A percentile compares a stretch with the other conserved stretches of the same genome.
Conservation (phyloP, 495 filamentous ascomycete genomes). For the Neurospora sp. region DNA sequence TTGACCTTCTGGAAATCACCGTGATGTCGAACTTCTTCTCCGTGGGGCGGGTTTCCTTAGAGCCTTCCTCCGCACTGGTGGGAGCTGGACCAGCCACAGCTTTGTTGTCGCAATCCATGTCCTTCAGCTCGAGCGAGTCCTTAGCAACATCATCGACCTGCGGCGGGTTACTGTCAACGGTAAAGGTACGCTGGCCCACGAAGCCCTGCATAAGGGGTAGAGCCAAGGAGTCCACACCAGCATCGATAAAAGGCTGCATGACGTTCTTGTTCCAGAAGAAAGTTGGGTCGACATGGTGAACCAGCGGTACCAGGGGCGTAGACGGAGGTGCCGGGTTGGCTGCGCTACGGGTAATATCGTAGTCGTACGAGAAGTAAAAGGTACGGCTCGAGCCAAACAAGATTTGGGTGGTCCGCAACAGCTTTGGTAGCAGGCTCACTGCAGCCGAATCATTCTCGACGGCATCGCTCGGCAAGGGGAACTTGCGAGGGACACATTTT, state of each 20-base stretch:
- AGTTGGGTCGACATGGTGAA: constrained; percentile 63
- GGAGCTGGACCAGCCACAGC: constrained; percentile 8
- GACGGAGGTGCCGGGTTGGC: constrained; percentile 29
- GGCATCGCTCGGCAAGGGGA: constrained; percentile 19
- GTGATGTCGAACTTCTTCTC: constrained; percentile 63
- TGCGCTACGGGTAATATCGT: constrained; percentile 69
- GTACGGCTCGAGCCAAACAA: constrained; percentile 67
- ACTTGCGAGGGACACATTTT: constrained; percentile 11
- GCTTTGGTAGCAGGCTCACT: constrained; percentile 63
- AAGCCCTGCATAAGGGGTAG: constrained; percentile 91
- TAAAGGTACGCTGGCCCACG: constrained; percentile 77
- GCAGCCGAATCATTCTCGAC: constrained; percentile 21
- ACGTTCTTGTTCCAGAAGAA: constrained; percentile 89
- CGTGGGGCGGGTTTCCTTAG: constrained; percentile 21
- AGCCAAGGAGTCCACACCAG: constrained; percentile 53
- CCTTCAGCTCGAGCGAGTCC: constrained; percentile 33
- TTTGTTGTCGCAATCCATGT: constrained; percentile 13
- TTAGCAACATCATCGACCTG: constrained; percentile 30
- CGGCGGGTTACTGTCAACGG: constrained; percentile 41
- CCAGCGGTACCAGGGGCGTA: constrained; percentile 44
- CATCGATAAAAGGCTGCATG: constrained; percentile 60
- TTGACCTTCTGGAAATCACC: constrained; percentile 74
- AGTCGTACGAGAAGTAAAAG: constrained; percentile 90
- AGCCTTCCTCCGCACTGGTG: constrained; percentile 9
- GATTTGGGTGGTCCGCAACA: constrained; percentile 71